phyloP scores from a whole-genome alignment of 129 eudicot genomes.

The Saussurea involucrata region DNA sequence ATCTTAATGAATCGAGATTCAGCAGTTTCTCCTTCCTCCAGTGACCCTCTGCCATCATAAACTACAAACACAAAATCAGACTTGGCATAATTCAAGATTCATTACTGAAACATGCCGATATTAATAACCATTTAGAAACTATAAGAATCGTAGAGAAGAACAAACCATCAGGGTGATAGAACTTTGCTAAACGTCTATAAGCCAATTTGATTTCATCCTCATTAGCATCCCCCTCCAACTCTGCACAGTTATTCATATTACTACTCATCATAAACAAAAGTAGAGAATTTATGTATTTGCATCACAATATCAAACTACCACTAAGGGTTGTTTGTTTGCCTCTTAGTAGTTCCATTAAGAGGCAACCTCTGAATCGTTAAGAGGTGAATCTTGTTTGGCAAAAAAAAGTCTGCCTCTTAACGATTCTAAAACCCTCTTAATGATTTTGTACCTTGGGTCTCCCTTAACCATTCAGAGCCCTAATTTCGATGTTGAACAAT shows the following conservation, averaged over 20 bases:
- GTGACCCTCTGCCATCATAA: conserved; percentile 96
- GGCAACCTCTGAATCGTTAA: too few relatives aligned
- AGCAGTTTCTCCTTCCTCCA: conserved; percentile 95
- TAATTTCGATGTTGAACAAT: too few relatives aligned
- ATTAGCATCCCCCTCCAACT: conserved; percentile 82
- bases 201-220: conserved; percentile 86
- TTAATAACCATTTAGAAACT: background rate
- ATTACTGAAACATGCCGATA: background rate
- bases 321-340: too few relatives aligned
- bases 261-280: background rate
- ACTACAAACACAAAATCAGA: conserved; percentile 44
- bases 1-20: conserved; percentile 95
- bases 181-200: conserved; percentile 94
- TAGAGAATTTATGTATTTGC: background rate
- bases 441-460: too few relatives aligned
- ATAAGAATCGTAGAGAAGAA: conserved; percentile 24
- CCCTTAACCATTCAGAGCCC: too few relatives aligned
- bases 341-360: too few relatives aligned
- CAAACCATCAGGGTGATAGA: conserved; percentile 99
- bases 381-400: too few relatives aligned
- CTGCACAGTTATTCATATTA: conserved; percentile 35
- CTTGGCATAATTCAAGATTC: background rate
- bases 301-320: background rate
- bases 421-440: too few relatives aligned
- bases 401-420: too few relatives aligned